These are phyloP conservation scores for Ocimum tenuiflorum DNA, from an alignment of 257 asterid species.

Conservation along the genomic window DNA sequence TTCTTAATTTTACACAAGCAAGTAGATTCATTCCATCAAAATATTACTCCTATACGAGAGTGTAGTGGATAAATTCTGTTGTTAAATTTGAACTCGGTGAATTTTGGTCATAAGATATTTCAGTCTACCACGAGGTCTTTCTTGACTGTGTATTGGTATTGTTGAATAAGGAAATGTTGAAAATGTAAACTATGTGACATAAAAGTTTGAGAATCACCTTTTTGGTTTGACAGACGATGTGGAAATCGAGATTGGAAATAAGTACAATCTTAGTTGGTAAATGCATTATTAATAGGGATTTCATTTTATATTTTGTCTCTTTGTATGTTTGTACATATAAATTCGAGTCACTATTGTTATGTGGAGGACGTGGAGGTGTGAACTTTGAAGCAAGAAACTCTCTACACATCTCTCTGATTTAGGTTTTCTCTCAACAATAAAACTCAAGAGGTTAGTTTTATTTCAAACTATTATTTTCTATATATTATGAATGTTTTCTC, in stretches of 20 bases:
- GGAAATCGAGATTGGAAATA: slow-evolving; percentile 18
- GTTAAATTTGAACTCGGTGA: too few species aligned
- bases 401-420: not conserved
- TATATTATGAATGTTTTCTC: too few species aligned
- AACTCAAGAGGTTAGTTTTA: not conserved
- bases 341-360: not conserved
- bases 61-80: too few species aligned
- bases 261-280: slow-evolving; percentile 1
- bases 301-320: too few species aligned
- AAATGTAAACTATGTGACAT: not conserved
- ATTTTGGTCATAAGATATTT: too few species aligned
- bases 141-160: too few species aligned
- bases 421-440: not conserved
- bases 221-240: slow-evolving; percentile 18
- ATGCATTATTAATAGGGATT: not conserved
- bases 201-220: slow-evolving; percentile 22
- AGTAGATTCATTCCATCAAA: too few species aligned
- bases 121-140: too few species aligned
- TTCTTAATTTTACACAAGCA: too few species aligned
- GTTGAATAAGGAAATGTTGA: too few species aligned
- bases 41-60: too few species aligned
- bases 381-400: not conserved
- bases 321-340: not conserved
- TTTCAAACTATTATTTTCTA: not conserved
- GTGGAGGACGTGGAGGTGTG: not conserved